phyloP scores from a whole-genome alignment of 495 filamentous ascomycete species.

The Penicillium chermesinum region DNA sequence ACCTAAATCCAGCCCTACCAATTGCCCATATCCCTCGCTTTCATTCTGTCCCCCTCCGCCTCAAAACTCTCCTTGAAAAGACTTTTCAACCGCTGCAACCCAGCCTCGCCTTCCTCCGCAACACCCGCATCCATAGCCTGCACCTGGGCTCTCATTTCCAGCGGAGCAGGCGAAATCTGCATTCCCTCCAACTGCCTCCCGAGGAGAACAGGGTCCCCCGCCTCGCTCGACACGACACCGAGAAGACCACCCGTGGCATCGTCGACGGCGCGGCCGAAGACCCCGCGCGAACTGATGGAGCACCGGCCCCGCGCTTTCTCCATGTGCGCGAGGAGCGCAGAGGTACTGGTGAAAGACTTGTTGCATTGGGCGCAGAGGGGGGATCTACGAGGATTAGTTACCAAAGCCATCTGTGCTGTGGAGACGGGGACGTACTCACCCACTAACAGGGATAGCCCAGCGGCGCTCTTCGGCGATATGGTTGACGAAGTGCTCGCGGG shows the following conservation, averaged over 20 bases:
- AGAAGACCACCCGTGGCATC: conserved; percentile 47
- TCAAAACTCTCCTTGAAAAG: neutral
- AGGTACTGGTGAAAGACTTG: conserved; percentile 37
- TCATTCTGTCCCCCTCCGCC: neutral
- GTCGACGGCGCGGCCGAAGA: conserved; percentile 40
- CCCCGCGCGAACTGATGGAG: conserved; percentile 26
- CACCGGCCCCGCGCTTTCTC: conserved; percentile 42
- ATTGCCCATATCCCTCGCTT: neutral
- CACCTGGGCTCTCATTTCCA: neutral
- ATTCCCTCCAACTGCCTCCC: neutral
- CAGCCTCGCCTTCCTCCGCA: neutral
- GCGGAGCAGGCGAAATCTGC: neutral
- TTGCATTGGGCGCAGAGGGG: conserved; percentile 40
- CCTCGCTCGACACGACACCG: conserved; percentile 19
- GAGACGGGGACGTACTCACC: neutral
- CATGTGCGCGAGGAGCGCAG: conserved; percentile 45
- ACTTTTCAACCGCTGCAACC: no score
- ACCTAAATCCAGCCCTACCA: neutral
- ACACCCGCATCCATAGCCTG: neutral
- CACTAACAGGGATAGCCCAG: neutral
- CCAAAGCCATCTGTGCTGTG: neutral
- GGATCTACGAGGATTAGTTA: neutral
- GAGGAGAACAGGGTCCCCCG: conserved; percentile 19
- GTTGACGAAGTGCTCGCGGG: neutral
- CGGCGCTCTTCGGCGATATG: neutral